A percentile compares a stretch with the other conserved stretches of the same genome.
phyloP scores from a whole-genome alignment of 768 basidiomycete species.

The Pleurotus citrinopileatus region DNA sequence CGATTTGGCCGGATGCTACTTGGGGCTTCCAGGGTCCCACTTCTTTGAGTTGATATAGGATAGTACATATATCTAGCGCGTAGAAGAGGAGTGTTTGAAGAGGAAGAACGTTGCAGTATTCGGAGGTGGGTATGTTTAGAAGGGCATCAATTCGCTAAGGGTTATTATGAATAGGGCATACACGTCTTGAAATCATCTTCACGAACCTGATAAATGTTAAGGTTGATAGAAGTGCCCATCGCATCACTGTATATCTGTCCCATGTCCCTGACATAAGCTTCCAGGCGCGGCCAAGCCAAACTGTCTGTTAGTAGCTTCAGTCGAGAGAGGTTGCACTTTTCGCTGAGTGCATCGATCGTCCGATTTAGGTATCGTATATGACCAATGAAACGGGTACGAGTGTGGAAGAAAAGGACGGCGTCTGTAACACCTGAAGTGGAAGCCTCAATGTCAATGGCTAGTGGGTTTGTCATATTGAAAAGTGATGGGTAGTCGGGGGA shows the following conservation, averaged over 20 bases:
- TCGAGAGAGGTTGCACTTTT: not conserved
- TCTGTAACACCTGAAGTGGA: conserved; percentile 16
- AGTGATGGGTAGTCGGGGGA: conserved; percentile 46
- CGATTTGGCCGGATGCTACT: not conserved
- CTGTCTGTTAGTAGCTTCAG: not conserved
- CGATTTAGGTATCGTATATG: conserved; percentile 25
- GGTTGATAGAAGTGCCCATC: not conserved
- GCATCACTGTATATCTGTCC: not conserved
- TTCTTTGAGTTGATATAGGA: not conserved
- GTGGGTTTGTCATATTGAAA: not conserved
- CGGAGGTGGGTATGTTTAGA: not conserved
- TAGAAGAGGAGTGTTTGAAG: not conserved
- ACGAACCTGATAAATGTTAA: conserved; percentile 2
- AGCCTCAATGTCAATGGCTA: not conserved
- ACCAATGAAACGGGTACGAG: conserved; percentile 29
- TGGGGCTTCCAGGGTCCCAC: not conserved
- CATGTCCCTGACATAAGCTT: conserved; percentile 3
- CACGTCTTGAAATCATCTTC: too few relatives aligned
- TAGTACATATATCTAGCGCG: conserved; percentile 1
- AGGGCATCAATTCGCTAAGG: conserved; percentile 1
- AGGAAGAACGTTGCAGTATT: not conserved
- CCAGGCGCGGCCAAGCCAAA: not conserved
- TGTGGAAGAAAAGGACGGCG: conserved; percentile 33
- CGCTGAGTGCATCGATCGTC: not conserved
- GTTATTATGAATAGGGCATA: too few relatives aligned